Base-by-base conservation (phyloP, 371 early-diverging fungal genomes). In the Mucor mucedo region DNA sequence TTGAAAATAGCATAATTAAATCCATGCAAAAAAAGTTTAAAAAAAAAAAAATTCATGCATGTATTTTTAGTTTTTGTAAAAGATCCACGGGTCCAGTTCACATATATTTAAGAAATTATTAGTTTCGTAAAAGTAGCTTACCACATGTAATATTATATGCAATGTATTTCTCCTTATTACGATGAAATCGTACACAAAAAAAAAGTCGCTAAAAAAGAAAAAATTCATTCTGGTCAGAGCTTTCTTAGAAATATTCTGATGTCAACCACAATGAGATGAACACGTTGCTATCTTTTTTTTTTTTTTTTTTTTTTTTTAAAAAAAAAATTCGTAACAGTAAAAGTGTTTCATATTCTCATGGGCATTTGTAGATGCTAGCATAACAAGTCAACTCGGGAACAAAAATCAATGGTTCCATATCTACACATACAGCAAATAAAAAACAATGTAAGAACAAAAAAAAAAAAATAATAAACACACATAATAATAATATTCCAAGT, bases 51-150 rank as follows among this genome's bases (percentile, higher is more conserved):
- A 10, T 50, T 58, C 39, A 58, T 58, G 58, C 58, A 58, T 48
- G 35, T 58, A 58, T 58, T 58, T 58, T 58, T 58, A 58, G 58
- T 58, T 58, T 58, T 58, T 58, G 48, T 47, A 48, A 38, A 48
- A 33, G 27, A 38, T 55, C 41, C 40, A 55, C 56, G 44, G 48
- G 58, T 47, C 45, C 57, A 57, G 42, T 35, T 35, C 35, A 8
- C 35, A 35, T n/a, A 42, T 50, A 50, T 50, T 27, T 30, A 50
- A 30, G 32, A 50, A 50, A 30, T 50, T 50, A 50, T 50, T 50
- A 50, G 8, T 50, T 50, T 50, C 50, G 21, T 50, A 50, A 50
- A 50, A 50, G 32, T 50, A 50, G 28, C 50, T 30, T 28, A 48
- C 9, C 48, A 48, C 5, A 48, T 28, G 48, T 27, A 21, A 21